Conservation (phyloP, 2,329 filamentous ascomycete genomes). For the Beauveria brongniartii region DNA sequence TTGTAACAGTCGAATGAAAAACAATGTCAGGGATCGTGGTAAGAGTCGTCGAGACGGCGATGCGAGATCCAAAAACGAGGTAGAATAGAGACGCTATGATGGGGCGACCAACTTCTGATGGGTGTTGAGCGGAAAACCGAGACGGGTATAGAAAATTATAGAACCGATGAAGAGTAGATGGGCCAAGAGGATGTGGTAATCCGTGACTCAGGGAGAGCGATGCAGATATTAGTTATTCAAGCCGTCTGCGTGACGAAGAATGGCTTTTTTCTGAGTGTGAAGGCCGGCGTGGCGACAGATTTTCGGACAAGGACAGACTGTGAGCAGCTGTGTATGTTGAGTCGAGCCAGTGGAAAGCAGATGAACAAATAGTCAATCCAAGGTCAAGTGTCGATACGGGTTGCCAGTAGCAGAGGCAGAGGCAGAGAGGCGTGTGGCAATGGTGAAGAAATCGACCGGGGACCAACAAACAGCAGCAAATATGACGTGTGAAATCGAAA, state of each 20-base stretch:
- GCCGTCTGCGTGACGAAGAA: neutral
- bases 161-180: constrained; percentile 25
- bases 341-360: neutral
- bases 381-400: neutral
- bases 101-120: neutral
- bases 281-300: neutral
- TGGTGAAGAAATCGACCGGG: neutral
- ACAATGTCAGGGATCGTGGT: neutral
- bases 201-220: neutral
- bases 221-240: neutral
- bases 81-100: constrained; percentile 2
- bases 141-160: constrained; percentile 19
- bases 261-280: neutral
- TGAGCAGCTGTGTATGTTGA: neutral
- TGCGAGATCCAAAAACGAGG: constrained; percentile 8
- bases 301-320: neutral
- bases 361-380: neutral
- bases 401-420: neutral
- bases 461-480: neutral
- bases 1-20: neutral
- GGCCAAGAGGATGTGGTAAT: neutral
- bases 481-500: neutral
- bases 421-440: neutral
- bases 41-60: neutral
- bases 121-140: neutral